Evolutionary conservation across 129 eudicot species (phyloP), one percentile per base, ranked within the genome.

Genomic region (Escallonia herrerae): DNA sequence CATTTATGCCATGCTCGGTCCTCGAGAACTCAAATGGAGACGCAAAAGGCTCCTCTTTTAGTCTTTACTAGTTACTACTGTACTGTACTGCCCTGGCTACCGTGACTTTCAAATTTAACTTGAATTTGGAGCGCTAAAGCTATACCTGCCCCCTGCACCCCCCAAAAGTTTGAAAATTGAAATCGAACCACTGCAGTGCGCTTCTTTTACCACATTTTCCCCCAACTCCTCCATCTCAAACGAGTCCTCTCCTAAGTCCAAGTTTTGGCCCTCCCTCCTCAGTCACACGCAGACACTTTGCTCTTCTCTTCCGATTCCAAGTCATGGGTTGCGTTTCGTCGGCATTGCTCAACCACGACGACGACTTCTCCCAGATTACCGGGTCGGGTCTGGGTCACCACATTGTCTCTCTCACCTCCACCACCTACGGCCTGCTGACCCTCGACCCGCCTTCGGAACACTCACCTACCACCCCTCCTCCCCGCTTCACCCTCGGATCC

Each of bases 291-390:
- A 22, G 33, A 22, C 33, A 22, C 33, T 22, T 22, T 22, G 33
- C 0, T 22, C 33, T 22, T 22, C 33, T 22, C 33, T 22, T 22
- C 33, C 33, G 11, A 7, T 14, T 11, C 10, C 4, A 37, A 74
- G 44, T 43, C 22, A 94, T 94, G 99, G 99, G 97, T 8, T 94
- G 99, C 65, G 99, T 89, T 53, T 89, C 99, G 11, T 89, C 99
- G 4, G 73, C 80, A 49, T 69, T 94, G 15, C 79, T 94, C 7
- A 80, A 70, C 68, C 79, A 80, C 37, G 93, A 94, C 50, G 90
- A 89, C 8, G 99, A 89, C 6, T 80, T 86, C 72, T 45, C 73
- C 74, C 80, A 81, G 33, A 81, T 81, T 43, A 86, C 96, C 7
- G 80, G 86, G 66, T 73, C 85, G 0, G 77, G 80, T 10, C 72